A percentile compares a stretch with the other conserved stretches of the same genome.
phyloP scores from a whole-genome alignment of 2,329 filamentous ascomycete genomes.

The Ophiostoma sp. region DNA sequence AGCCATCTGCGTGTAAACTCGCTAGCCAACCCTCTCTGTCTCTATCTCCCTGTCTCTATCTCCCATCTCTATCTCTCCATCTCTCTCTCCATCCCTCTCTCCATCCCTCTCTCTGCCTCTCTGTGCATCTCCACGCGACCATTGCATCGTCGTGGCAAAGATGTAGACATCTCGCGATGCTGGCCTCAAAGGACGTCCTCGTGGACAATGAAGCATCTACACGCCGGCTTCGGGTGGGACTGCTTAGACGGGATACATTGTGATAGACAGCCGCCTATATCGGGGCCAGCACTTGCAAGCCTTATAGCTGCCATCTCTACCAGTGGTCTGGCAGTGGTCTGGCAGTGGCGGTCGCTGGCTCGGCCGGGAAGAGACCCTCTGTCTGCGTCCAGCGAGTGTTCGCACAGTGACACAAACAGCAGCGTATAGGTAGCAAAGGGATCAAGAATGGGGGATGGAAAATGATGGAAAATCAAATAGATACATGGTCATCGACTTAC shows the following conservation, averaged over 20 bases:
- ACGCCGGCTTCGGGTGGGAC: background rate
- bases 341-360: background rate
- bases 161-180: background rate
- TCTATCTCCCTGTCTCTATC: background rate
- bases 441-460: background rate
- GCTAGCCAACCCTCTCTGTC: background rate
- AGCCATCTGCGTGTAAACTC: background rate
- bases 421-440: background rate
- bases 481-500: conserved; percentile 41
- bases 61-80: background rate
- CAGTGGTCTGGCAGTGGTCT: background rate
- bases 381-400: background rate
- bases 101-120: background rate
- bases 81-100: no score
- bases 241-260: background rate
- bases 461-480: background rate
- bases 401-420: background rate
- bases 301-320: background rate
- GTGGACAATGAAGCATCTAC: background rate
- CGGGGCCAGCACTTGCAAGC: background rate
- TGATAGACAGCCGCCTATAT: background rate
- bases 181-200: background rate
- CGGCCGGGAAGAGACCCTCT: background rate
- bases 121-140: background rate
- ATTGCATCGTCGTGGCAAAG: background rate